Conservation (phyloP, 2,329 filamentous ascomycete genomes). For the Talaromyces albobiverticillius region DNA sequence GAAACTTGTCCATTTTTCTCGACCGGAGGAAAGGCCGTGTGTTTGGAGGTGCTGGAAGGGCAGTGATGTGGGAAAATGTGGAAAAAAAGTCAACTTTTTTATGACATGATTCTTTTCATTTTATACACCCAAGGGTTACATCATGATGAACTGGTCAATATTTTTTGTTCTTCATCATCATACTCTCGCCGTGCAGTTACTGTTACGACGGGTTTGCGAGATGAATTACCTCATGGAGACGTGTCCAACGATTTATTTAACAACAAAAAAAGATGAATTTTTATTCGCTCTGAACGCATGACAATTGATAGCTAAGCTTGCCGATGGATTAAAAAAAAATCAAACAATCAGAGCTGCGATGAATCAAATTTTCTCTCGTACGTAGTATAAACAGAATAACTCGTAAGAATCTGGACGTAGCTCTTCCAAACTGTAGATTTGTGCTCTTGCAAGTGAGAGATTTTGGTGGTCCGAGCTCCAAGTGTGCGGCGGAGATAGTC, state of each 20-base stretch:
- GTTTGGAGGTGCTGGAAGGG: constrained; percentile 35
- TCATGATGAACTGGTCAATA: constrained; percentile 37
- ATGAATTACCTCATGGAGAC: constrained; percentile 30
- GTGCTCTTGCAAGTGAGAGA: neutral
- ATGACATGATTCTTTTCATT: constrained; percentile 16
- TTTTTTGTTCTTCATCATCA: constrained; percentile 19
- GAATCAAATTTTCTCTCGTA: neutral
- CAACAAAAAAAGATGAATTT: constrained; percentile 19
- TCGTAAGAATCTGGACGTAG: neutral
- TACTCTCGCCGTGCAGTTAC: constrained; percentile 16
- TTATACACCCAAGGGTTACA: constrained; percentile 20
- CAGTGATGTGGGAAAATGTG: constrained; percentile 4
- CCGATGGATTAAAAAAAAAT: constrained; percentile 19
- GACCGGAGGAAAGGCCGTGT: constrained; percentile 29
- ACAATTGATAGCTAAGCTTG: constrained; percentile 23
- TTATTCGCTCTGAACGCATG: constrained; percentile 21
- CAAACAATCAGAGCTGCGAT: constrained; percentile 4
- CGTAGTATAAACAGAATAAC: constrained; percentile 13
- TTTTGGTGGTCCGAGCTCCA: constrained; percentile 2
- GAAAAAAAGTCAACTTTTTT: constrained; percentile 1
- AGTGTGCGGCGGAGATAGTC: constrained; percentile 6
- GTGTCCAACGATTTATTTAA: constrained; percentile 33
- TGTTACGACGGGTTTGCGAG: neutral
- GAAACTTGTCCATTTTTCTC: constrained; percentile 19
- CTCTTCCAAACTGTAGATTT: neutral